Percentiles rank a stretch among this genome's conserved stretches.
Evolutionary conservation across 208 protist species (phyloP).

Genomic region (Tritrichomonas foetus): DNA sequence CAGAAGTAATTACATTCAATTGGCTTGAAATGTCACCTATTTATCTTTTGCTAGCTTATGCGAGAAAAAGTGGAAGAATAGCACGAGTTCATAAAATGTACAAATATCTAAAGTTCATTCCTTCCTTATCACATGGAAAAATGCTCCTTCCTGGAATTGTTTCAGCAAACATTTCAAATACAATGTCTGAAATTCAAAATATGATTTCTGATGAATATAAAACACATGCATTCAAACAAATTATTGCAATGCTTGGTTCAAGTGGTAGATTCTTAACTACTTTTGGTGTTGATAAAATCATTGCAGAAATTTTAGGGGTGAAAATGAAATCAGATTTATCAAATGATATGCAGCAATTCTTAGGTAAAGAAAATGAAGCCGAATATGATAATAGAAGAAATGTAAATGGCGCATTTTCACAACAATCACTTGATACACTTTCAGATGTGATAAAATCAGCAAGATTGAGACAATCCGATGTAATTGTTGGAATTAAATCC

Average conservation of each 20-base stretch:
- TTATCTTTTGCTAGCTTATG: not conserved
- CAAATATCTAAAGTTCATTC: not conserved
- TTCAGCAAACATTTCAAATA: not conserved
- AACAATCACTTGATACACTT: not conserved
- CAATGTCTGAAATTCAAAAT: not conserved
- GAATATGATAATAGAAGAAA: conserved; percentile 15
- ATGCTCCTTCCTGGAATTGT: not conserved
- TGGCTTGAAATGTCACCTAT: conserved; percentile 21
- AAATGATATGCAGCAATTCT: not conserved
- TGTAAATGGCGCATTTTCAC: not conserved
- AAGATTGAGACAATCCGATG: no score
- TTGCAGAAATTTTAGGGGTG: not conserved
- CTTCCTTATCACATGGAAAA: not conserved
- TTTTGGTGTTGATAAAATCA: not conserved
- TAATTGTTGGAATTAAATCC: no score
- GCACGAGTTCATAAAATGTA: not conserved
- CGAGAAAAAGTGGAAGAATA: no score
- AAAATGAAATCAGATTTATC: not conserved
- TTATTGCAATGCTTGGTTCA: not conserved
- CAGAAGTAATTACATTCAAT: no score
- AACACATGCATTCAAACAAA: not conserved
- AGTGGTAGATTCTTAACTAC: not conserved
- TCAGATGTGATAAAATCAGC: no score
- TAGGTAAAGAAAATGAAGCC: no score
- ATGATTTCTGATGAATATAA: not conserved